A percentile compares a stretch with the other conserved stretches of the same genome.
Evolutionary conservation across 805 yeast genomes (phyloP).

Genomic region (Candida montana): DNA sequence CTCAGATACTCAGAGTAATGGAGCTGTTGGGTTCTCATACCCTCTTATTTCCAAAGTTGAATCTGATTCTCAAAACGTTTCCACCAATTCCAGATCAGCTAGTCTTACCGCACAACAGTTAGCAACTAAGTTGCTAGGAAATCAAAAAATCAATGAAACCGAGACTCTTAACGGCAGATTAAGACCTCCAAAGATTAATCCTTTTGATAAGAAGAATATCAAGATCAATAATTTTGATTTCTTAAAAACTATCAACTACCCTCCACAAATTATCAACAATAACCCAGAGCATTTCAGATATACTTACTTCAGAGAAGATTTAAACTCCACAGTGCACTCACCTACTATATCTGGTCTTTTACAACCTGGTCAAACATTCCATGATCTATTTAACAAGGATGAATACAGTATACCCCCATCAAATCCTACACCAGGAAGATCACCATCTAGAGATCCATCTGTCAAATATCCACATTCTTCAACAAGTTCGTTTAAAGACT

Average conservation of each 20-base stretch:
- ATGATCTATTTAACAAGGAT: constrained; percentile 53
- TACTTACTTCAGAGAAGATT: constrained; percentile 87
- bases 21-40: constrained; percentile 32
- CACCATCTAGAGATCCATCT: constrained; percentile 6
- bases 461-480: not conserved
- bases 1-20: constrained; percentile 3
- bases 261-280: constrained; percentile 39
- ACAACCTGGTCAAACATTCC: constrained; percentile 55
- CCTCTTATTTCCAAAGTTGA: constrained; percentile 41
- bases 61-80: constrained; percentile 1
- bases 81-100: constrained; percentile 15
- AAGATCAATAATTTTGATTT: constrained; percentile 18
- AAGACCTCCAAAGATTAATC: constrained; percentile 69
- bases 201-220: constrained; percentile 51
- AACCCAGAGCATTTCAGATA: constrained; percentile 63
- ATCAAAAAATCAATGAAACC: constrained; percentile 48
- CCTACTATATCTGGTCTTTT: constrained; percentile 80
- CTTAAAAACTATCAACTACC: constrained; percentile 29
- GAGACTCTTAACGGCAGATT: constrained; percentile 56
- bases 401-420: constrained; percentile 20
- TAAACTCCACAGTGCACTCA: constrained; percentile 85
- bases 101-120: constrained; percentile 7
- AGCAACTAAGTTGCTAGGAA: constrained; percentile 23
- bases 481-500: constrained; percentile 7
- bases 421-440: not conserved